A percentile compares a stretch with the other conserved stretches of the same genome.
phyloP scores from a whole-genome alignment of 1,284 basidiomycete species.

The Earliella scabrosa region DNA sequence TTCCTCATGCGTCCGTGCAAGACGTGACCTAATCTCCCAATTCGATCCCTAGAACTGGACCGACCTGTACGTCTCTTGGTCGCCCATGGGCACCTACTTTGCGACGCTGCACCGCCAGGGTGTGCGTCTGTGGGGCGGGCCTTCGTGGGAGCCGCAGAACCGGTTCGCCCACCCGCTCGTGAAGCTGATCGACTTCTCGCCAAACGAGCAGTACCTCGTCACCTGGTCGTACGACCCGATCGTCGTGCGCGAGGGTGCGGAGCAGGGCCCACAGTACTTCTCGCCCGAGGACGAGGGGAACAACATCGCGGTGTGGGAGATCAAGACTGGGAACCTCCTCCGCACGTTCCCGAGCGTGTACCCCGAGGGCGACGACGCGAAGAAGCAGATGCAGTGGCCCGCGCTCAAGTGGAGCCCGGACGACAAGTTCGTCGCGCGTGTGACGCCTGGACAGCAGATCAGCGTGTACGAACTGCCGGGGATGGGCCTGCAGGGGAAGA shows the following conservation, averaged over 20 bases:
- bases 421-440: slow-evolving; percentile 92
- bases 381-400: slow-evolving; percentile 92
- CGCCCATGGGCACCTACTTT: slow-evolving; percentile 92
- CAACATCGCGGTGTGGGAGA: slow-evolving; percentile 97
- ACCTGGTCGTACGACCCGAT: slow-evolving; percentile 99
- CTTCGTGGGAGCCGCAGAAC: slow-evolving; percentile 84
- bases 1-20: background rate
- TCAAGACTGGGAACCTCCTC: slow-evolving; percentile 90
- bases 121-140: slow-evolving; percentile 94
- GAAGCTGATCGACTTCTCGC: slow-evolving; percentile 97
- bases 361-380: slow-evolving; percentile 62
- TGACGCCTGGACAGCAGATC: slow-evolving; percentile 91
- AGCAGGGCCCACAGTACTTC: slow-evolving; percentile 86
- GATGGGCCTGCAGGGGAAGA: slow-evolving; percentile 96
- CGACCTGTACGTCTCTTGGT: slow-evolving; percentile 98
- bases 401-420: slow-evolving; percentile 98
- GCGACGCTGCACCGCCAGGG: slow-evolving; percentile 96
- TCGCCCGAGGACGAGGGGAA: slow-evolving; percentile 96
- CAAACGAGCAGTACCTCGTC: slow-evolving; percentile 95
- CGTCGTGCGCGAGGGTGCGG: slow-evolving; percentile 81
- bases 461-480: slow-evolving; percentile 95
- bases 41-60: slow-evolving; percentile 84
- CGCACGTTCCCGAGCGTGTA: slow-evolving; percentile 87
- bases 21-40: background rate
- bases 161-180: slow-evolving; percentile 96